Conservation (phyloP, 148 eudicot genomes). For the Cornus florida region DNA sequence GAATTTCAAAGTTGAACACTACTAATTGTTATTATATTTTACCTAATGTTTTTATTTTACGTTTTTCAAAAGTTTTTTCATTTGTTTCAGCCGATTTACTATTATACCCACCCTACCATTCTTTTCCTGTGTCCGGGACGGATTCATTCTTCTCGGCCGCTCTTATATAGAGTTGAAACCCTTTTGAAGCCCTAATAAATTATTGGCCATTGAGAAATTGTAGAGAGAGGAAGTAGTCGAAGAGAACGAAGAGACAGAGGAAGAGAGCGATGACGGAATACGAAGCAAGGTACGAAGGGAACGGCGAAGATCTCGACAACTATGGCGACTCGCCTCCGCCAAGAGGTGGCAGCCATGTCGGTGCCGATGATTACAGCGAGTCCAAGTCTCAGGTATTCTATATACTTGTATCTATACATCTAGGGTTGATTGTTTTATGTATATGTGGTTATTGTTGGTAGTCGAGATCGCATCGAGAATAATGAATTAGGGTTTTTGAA, state of each 20-base stretch:
- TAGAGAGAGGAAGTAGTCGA: slow-evolving; percentile 12
- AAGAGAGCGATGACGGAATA: slow-evolving; percentile 46
- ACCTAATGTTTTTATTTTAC: too few species aligned
- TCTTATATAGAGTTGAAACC: not conserved
- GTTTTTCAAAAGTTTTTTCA: too few species aligned
- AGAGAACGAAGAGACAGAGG: not conserved
- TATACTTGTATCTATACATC: not conserved
- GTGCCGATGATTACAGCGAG: slow-evolving; percentile 39
- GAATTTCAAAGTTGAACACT: too few species aligned
- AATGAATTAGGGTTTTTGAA: slow-evolving; percentile 2
- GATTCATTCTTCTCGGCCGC: not conserved
- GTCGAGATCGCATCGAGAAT: not conserved
- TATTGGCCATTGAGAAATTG: not conserved
- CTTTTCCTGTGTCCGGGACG: not conserved
- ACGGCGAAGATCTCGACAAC: slow-evolving; percentile 42
- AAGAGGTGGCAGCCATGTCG: slow-evolving; percentile 28
- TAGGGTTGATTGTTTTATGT: not conserved
- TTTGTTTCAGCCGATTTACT: slow-evolving; percentile 4
- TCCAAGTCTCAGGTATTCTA: slow-evolving; percentile 45
- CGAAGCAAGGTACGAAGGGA: slow-evolving; percentile 46
- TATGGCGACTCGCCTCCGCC: slow-evolving; percentile 43
- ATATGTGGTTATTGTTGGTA: not conserved
- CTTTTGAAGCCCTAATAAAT: not conserved
- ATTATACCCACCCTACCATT: not conserved
- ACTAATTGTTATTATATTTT: too few species aligned